Base-by-base conservation (phyloP, 2,329 filamentous ascomycete genomes). In the Aspergillus niger region DNA sequence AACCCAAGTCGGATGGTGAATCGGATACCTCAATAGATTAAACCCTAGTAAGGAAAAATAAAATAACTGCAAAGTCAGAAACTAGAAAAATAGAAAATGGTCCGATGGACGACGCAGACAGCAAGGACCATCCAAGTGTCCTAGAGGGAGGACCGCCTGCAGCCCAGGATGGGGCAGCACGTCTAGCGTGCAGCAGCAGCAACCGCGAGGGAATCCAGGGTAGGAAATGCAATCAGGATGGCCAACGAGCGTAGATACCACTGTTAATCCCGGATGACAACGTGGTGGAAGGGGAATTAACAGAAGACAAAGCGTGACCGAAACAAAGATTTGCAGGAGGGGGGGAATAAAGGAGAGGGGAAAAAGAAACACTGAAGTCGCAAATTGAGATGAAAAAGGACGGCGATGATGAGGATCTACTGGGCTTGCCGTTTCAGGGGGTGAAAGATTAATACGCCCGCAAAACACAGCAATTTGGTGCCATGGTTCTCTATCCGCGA, bases 381-480 rank as follows among this genome's bases (percentile, higher is more conserved):
- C 8, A 17, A 24, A 13, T 59, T 39, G 55, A 52, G 43, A 43
- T 39, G 49, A 51, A 43, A 51, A 43, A 56, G 49, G 49, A 58
- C 48, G 60, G 54, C 62, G 60, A 67, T 64, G 57, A 68, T 67
- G 63, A 67, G 63, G 65, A 68, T 68, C 65, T 67, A 67, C 65
- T 63, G 43, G 30, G 41, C 49, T 59, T 62, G 57, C 53, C 58
- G 63, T 68, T 68, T 68, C 66, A 68, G 66, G 66, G 66, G 66
- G 54, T 55, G 53, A 39, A 55, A 55, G 43, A 47, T 60, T 56
- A 53, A 49, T 66, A 67, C 59, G 43, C 57, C 36, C 48, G 58
- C 62, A 60, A 65, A 61, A 65, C 54, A 62, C 50, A 54, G 61
- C 36, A 15, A 41, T 52, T 32, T 30, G 50, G 58, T 57, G 58